Evolutionary conservation across 73 alveolate species (phyloP), one percentile per base, ranked within the genome.

Genomic region (Paramecium sexaurelia): DNA sequence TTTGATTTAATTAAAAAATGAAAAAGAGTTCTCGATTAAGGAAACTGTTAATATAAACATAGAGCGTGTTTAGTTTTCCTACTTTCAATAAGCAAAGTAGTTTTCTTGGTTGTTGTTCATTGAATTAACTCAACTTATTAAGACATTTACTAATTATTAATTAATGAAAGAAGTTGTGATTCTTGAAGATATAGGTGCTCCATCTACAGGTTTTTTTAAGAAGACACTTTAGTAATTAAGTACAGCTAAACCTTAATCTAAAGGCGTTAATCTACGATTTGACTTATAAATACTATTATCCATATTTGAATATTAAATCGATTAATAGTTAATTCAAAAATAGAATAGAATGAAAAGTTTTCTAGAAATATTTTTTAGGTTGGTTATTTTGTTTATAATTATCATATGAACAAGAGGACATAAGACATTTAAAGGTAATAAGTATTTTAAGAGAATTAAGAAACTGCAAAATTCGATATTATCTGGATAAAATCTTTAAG

Each of bases 21-120:
- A 86, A 13, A 22, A 86, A 56, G 87, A 61, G 45, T 86, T 86
- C 93, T 86, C 93, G 9, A 86, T 86, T 3, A 55, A 56, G 67
- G 93, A 86, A 75, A 86, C 93, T 20, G 87, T 86, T 7, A 86
- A 86, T 61, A 86, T 66, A 47, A 86, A 86, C 61, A 39, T 86
- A 11, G 93, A 86, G 22, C 67, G 75, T 20, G 75, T 61, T 39
- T 35, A 86, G 85, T 61, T 86, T n/a, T 57, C 93, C 93, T 37
- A 41, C 85, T 36, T 86, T 86, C 85, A 86, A 75, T 39, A 17
- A 86, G 17, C 93, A 86, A 13, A 86, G 36, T 17, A 55, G 86
- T n/a, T 45, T 86, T 6, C 55, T 86, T 32, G 93, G 93, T 55
- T 86, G 93, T 87, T 86, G 87, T 13, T 55, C 93, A 0, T 66